Evolutionary conservation across 441 rosid species (phyloP).

Genomic region (Adansonia gregorii): DNA sequence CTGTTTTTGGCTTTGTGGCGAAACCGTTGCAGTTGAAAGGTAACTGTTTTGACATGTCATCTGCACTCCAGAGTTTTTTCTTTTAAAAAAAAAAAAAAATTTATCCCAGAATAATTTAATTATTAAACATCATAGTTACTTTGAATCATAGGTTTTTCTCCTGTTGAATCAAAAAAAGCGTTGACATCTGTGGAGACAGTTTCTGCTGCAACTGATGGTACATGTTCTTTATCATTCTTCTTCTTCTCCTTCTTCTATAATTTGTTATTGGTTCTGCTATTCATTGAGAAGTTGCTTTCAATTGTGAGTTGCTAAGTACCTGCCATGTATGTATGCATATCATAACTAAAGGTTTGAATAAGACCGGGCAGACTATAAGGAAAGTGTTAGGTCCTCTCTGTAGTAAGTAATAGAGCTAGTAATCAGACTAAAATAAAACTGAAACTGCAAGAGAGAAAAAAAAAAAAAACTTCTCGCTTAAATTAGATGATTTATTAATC

Average conservation of each 20-base stretch:
- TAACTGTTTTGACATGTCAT: slow-evolving; percentile 27
- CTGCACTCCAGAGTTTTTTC: background rate
- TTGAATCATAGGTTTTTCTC: slow-evolving; percentile 53
- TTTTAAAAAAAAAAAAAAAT: too few species aligned
- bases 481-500: slow-evolving; percentile 4
- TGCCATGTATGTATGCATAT: background rate
- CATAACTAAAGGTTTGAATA: background rate
- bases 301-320: background rate
- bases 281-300: background rate
- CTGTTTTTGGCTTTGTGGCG: slow-evolving; percentile 64
- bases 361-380: background rate
- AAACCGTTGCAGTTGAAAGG: slow-evolving; percentile 92
- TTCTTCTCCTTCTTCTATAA: background rate
- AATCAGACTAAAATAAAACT: background rate
- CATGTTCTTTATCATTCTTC: background rate
- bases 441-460: background rate
- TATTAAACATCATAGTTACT: slow-evolving; percentile 5
- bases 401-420: background rate
- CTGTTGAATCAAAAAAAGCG: slow-evolving; percentile 41
- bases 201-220: slow-evolving; percentile 44
- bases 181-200: slow-evolving; percentile 42
- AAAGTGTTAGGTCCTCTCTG: background rate
- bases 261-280: slow-evolving; percentile 1
- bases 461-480: background rate
- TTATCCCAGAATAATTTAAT: background rate